Evolutionary conservation across 176 grass and related monocot genomes (phyloP).

Genomic region (Ampelocalamus luodianensis): DNA sequence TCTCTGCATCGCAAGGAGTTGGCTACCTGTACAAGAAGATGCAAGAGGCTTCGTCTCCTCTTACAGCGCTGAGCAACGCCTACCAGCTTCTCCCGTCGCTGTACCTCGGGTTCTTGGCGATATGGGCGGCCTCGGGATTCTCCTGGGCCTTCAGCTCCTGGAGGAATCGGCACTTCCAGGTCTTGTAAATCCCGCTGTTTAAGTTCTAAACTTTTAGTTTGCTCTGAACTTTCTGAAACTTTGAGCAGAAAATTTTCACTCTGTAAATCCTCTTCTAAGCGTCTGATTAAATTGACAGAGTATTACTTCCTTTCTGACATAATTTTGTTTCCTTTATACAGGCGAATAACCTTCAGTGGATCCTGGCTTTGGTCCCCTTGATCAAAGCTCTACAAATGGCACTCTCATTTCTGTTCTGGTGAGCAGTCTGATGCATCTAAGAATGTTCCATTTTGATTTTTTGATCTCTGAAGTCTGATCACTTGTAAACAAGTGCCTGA

Average conservation of each 20-base stretch:
- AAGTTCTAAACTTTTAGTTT: neutral
- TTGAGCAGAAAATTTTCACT: neutral
- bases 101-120: constrained; percentile 79
- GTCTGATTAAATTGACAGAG: neutral
- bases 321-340: constrained; percentile 30
- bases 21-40: constrained; percentile 26
- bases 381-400: constrained; percentile 84
- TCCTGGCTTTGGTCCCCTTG: constrained; percentile 75
- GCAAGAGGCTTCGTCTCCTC: constrained; percentile 37
- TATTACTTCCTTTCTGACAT: neutral
- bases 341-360: constrained; percentile 89
- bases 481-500: neutral
- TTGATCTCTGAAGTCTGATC: constrained; percentile 11
- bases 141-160: constrained; percentile 87
- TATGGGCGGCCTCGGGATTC: constrained; percentile 82
- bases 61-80: constrained; percentile 58
- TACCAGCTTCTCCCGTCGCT: constrained; percentile 84
- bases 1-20: neutral
- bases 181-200: constrained; percentile 7
- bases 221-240: neutral
- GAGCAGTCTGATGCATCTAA: constrained; percentile 16
- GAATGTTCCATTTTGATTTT: neutral
- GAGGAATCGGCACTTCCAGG: constrained; percentile 85
- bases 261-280: neutral
- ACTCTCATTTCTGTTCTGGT: constrained; percentile 95